Percentiles rank a stretch among this genome's conserved stretches.
Evolutionary conservation across 2,329 filamentous ascomycete genomes (phyloP).

Genomic region (Chalaropsis thielavioides): DNA sequence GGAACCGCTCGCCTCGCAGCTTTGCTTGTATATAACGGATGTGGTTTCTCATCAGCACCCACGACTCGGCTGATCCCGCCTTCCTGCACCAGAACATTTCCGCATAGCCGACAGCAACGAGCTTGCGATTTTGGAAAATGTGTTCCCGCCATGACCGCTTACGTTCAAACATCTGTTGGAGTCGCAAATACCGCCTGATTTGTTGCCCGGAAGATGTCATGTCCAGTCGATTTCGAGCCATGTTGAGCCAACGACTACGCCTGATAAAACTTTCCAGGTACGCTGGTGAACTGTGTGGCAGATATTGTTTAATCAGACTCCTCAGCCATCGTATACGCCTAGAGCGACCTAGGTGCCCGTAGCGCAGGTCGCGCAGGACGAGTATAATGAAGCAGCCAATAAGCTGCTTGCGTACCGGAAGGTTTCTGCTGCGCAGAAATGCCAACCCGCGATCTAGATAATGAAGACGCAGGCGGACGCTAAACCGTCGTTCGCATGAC

Average conservation of each 20-base stretch:
- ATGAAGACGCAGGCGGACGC: constrained; percentile 20
- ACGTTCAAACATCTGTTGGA: not conserved
- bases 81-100: constrained; percentile 7
- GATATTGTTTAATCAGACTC: constrained; percentile 19
- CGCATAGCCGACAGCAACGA: constrained; percentile 10
- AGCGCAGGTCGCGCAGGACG: constrained; percentile 25
- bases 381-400: constrained; percentile 23
- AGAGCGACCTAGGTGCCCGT: constrained; percentile 24
- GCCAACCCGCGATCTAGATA: constrained; percentile 23
- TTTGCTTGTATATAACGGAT: not conserved
- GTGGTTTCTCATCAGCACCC: constrained; percentile 15
- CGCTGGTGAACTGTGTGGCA: not conserved
- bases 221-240: not conserved
- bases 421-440: constrained; percentile 21
- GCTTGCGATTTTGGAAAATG: not conserved
- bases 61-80: constrained; percentile 3
- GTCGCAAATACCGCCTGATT: not conserved
- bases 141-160: not conserved
- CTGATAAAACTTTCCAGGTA: not conserved
- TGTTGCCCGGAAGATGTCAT: not conserved
- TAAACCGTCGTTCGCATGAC: constrained; percentile 21
- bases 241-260: not conserved
- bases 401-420: constrained; percentile 21
- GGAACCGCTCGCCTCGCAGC: constrained; percentile 8
- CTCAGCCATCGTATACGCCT: constrained; percentile 24